phyloP scores from a whole-genome alignment of 2,329 filamentous ascomycete species.

The Pestalotiopsis sp. region DNA sequence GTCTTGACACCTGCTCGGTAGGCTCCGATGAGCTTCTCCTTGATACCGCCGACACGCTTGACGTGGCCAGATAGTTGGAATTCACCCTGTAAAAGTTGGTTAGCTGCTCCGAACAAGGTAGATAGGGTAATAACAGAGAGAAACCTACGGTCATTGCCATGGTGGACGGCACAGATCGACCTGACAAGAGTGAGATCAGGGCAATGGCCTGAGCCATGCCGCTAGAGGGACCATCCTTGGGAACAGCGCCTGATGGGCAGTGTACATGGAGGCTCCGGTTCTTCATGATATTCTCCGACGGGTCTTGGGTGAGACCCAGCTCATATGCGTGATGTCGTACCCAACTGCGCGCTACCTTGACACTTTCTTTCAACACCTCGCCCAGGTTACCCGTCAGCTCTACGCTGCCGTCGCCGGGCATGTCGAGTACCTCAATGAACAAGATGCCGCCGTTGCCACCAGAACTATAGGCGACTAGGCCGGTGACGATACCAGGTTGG shows the following conservation, averaged over 20 bases:
- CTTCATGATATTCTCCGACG: constrained; percentile 93
- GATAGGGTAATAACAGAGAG: background rate
- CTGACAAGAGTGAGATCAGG: constrained; percentile 86
- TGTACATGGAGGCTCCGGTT: constrained; percentile 93
- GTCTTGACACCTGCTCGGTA: constrained; percentile 92
- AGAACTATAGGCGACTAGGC: constrained; percentile 90
- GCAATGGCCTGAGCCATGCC: constrained; percentile 94
- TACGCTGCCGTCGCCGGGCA: constrained; percentile 89
- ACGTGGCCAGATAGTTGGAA: constrained; percentile 85
- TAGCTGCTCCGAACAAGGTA: constrained; percentile 20
- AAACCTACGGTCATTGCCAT: constrained; percentile 87
- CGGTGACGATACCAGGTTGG: constrained; percentile 91
- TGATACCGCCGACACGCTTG: constrained; percentile 94
- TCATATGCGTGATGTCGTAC: constrained; percentile 96
- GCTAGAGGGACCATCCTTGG: constrained; percentile 87
- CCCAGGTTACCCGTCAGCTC: constrained; percentile 96
- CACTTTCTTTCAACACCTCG: constrained; percentile 94
- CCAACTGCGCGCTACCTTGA: constrained; percentile 95
- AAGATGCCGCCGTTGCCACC: constrained; percentile 94
- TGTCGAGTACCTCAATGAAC: constrained; percentile 97
- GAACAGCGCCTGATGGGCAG: constrained; percentile 91
- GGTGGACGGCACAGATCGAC: constrained; percentile 83
- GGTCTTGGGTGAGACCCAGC: constrained; percentile 79
- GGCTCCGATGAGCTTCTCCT: constrained; percentile 97
- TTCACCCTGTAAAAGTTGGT: constrained; percentile 53